These are phyloP conservation scores for Penicillium daleae DNA, from an alignment of 495 filamentous ascomycete species.

Conservation along the genomic window DNA sequence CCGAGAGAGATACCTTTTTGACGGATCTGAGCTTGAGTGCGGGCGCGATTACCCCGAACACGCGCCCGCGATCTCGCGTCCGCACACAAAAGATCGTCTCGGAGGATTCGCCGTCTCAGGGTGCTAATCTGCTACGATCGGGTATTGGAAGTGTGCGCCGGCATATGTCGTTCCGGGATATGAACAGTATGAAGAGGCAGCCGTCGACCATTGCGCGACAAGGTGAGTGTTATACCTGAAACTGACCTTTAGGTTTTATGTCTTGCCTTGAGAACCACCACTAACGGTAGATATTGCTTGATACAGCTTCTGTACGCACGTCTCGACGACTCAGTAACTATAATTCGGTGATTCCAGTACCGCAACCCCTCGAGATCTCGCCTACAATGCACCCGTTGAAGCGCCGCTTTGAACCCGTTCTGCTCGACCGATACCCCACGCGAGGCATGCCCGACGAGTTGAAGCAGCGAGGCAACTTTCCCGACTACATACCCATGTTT, in stretches of 20 bases:
- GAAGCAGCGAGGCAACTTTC: constrained; percentile 82
- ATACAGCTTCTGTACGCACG: constrained; percentile 81
- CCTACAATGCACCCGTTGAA: constrained; percentile 96
- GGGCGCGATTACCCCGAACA: constrained; percentile 73
- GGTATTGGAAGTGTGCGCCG: constrained; percentile 78
- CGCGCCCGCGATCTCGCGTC: constrained; percentile 71
- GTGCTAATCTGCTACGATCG: constrained; percentile 51
- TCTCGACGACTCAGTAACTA: constrained; percentile 93
- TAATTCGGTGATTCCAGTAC: constrained; percentile 94
- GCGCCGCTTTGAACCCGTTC: constrained; percentile 88
- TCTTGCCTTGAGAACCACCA: not conserved
- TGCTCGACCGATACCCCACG: constrained; percentile 91
- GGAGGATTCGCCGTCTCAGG: constrained; percentile 62
- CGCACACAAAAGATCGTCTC: constrained; percentile 80
- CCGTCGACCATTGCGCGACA: constrained; percentile 74
- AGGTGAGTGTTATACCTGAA: constrained; percentile 56
- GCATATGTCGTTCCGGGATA: constrained; percentile 86
- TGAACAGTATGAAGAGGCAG: constrained; percentile 93
- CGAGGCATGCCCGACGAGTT: constrained; percentile 80
- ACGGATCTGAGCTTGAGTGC: constrained; percentile 90
- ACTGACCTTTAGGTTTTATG: not conserved
- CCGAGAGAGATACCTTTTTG: constrained; percentile 89
- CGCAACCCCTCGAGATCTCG: constrained; percentile 84
- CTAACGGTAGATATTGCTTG: constrained; percentile 6
- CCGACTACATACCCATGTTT: constrained; percentile 98